phyloP scores from a whole-genome alignment of 768 basidiomycete species.

The Strobilomyces dryophilus region DNA sequence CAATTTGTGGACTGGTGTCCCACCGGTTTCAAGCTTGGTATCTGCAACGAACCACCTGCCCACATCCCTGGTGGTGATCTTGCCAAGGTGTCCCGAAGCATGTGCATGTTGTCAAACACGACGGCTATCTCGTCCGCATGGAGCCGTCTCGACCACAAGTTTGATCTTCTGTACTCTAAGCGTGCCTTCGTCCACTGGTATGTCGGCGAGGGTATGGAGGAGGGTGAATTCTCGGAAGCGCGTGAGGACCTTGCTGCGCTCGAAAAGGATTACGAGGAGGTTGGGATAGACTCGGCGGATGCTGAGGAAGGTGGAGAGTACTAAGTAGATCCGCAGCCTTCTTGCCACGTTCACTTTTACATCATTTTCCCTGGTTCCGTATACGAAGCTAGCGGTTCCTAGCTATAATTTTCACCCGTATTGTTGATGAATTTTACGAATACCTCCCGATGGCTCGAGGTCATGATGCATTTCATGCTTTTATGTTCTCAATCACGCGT shows the following conservation, averaged over 20 bases:
- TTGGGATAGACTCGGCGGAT: constrained; percentile 52
- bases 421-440: constrained; percentile 35
- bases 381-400: constrained; percentile 25
- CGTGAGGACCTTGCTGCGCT: constrained; percentile 99
- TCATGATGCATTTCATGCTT: no score
- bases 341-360: constrained; percentile 10
- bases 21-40: constrained; percentile 75
- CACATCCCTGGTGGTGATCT: constrained; percentile 73
- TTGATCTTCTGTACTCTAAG: constrained; percentile 74
- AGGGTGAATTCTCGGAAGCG: constrained; percentile 98
- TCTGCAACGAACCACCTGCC: constrained; percentile 76
- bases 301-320: constrained; percentile 49
- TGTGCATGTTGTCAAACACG: constrained; percentile 79
- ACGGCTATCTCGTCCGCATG: constrained; percentile 71
- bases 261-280: constrained; percentile 95
- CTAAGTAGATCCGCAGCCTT: constrained; percentile 19
- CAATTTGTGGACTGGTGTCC: constrained; percentile 80
- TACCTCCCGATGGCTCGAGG: not conserved
- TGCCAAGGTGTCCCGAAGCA: constrained; percentile 68
- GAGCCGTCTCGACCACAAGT: constrained; percentile 74
- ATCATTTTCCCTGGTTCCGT: constrained; percentile 22
- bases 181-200: constrained; percentile 58
- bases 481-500: no score
- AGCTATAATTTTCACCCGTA: constrained; percentile 26
- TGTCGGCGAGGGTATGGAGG: constrained; percentile 77